These are phyloP conservation scores for Penicillium macrosclerotiorum DNA, from an alignment of 495 filamentous ascomycete genomes.

Conservation along the genomic window DNA sequence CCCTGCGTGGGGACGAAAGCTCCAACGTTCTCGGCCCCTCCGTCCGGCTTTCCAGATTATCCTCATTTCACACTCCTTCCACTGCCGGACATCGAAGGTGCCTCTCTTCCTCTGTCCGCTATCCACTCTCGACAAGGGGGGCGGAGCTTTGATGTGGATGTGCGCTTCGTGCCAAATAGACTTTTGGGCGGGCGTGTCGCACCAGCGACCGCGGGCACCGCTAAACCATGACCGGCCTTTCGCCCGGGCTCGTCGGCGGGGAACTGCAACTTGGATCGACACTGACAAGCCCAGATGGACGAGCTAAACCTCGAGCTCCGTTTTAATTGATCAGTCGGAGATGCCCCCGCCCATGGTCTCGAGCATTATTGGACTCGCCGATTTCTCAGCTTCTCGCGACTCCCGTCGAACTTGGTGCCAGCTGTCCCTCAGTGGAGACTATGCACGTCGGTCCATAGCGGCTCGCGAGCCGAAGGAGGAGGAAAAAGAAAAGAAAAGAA, in stretches of 20 bases:
- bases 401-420: too few relatives aligned
- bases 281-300: background rate
- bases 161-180: slow-evolving; percentile 4
- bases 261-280: slow-evolving; percentile 1
- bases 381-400: too few relatives aligned
- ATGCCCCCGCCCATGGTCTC: too few relatives aligned
- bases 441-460: too few relatives aligned
- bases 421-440: too few relatives aligned
- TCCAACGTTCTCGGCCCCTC: slow-evolving; percentile 1
- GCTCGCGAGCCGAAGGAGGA: too few relatives aligned
- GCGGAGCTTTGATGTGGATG: slow-evolving; percentile 6
- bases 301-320: too few relatives aligned
- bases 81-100: too few relatives aligned
- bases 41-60: slow-evolving; percentile 1
- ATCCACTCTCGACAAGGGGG: too few relatives aligned
- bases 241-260: slow-evolving; percentile 3
- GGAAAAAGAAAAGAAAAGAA: background rate
- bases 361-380: too few relatives aligned
- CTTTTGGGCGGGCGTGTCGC: slow-evolving; percentile 6
- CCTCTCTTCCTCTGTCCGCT: too few relatives aligned
- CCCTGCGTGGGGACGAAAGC: slow-evolving; percentile 1
- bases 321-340: too few relatives aligned
- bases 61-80: slow-evolving; percentile 8
- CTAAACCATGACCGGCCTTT: slow-evolving; percentile 18
- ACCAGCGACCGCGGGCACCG: slow-evolving; percentile 3